Evolutionary conservation across 2,329 filamentous ascomycete genomes (phyloP).

Genomic region (Alternaria conjuncta): DNA sequence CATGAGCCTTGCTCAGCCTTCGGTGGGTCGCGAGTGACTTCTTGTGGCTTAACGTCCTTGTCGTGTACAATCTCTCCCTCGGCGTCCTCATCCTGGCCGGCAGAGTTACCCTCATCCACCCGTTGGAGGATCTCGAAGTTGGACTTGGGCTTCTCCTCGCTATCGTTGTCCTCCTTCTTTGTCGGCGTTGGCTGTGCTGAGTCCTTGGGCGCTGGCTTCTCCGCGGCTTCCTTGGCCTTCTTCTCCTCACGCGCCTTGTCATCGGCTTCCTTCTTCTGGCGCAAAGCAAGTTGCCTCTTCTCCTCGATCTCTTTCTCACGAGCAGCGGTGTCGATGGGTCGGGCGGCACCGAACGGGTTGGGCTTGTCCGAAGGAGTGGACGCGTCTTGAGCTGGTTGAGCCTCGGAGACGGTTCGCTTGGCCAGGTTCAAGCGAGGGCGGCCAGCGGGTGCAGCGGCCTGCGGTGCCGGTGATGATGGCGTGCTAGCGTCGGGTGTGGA

Average conservation of each 20-base stretch:
- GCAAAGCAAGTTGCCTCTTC: slow-evolving; percentile 74
- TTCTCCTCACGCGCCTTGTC: slow-evolving; percentile 81
- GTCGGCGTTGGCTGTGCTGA: slow-evolving; percentile 43
- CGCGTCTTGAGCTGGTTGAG: slow-evolving; percentile 56
- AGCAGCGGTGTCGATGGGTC: slow-evolving; percentile 90
- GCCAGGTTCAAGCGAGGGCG: slow-evolving; percentile 86
- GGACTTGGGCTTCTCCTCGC: slow-evolving; percentile 54
- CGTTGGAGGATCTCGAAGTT: slow-evolving; percentile 64
- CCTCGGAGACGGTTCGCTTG: slow-evolving; percentile 89
- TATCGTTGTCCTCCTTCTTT: slow-evolving; percentile 44
- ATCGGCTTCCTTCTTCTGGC: slow-evolving; percentile 85
- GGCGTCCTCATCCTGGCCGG: slow-evolving; percentile 55
- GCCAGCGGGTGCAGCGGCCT: slow-evolving; percentile 63
- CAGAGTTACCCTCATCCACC: slow-evolving; percentile 43
- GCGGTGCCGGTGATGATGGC: slow-evolving; percentile 74
- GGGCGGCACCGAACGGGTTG: slow-evolving; percentile 91
- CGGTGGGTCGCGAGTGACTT: slow-evolving; percentile 57
- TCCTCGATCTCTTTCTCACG: slow-evolving; percentile 91
- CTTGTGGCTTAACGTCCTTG: slow-evolving; percentile 63
- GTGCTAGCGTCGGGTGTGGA: slow-evolving; percentile 76
- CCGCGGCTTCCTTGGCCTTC: slow-evolving; percentile 58
- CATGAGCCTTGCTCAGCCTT: slow-evolving; percentile 49
- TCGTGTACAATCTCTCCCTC: slow-evolving; percentile 59
- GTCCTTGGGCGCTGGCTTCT: slow-evolving; percentile 65
- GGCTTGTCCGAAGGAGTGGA: slow-evolving; percentile 70